These are phyloP conservation scores for Mortierella hygrophila DNA, from an alignment of 192 early-diverging fungal species.

Conservation along the genomic window DNA sequence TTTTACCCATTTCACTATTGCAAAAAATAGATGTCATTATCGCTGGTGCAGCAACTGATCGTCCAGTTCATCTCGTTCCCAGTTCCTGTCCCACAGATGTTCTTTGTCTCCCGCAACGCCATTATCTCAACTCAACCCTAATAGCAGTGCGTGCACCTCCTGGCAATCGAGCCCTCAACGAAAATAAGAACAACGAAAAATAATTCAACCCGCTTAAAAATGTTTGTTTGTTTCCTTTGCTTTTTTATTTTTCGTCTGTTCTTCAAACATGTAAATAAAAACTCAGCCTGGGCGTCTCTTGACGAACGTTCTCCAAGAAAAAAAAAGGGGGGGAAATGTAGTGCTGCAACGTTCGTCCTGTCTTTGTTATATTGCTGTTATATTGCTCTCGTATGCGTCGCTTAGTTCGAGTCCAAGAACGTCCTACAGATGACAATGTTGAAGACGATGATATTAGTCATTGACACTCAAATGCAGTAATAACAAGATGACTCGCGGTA, in stretches of 20 bases:
- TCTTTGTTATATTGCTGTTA: too few relatives aligned
- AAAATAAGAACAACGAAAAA: background rate
- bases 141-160: too few relatives aligned
- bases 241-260: background rate
- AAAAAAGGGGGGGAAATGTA: background rate
- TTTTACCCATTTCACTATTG: background rate
- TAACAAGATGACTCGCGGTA: background rate
- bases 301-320: background rate
- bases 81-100: slow-evolving; percentile 37
- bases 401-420: slow-evolving; percentile 55
- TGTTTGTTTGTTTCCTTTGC: background rate
- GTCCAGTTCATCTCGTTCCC: slow-evolving; percentile 26
- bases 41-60: slow-evolving; percentile 28
- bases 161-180: background rate
- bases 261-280: slow-evolving; percentile 5
- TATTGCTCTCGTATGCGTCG: background rate
- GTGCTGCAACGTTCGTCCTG: slow-evolving; percentile 4
- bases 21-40: slow-evolving; percentile 20
- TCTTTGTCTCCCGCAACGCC: slow-evolving; percentile 25
- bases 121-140: background rate
- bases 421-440: slow-evolving; percentile 16
- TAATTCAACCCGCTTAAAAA: too few relatives aligned
- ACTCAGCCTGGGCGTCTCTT: background rate
- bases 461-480: background rate
- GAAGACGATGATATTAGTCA: background rate